phyloP scores from a whole-genome alignment of 352 stramenopile species.

The Phytophthora chlamydospora region DNA sequence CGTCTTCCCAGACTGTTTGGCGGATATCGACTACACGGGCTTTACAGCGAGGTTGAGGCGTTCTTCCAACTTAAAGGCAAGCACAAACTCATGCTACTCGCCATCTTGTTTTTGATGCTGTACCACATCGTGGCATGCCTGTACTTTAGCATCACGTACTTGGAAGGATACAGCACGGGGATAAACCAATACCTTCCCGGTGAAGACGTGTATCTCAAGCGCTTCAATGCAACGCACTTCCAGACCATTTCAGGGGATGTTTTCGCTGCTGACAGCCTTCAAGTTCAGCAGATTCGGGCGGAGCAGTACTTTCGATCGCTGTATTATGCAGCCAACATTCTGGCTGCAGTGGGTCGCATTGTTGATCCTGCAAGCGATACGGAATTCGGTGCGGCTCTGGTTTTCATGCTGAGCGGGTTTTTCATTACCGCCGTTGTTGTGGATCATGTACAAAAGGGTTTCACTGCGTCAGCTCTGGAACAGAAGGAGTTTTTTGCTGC shows the following conservation, averaged over 20 bases:
- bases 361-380: slow-evolving; percentile 56
- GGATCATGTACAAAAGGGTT: slow-evolving; percentile 72
- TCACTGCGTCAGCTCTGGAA: slow-evolving; percentile 69
- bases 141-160: slow-evolving; percentile 53
- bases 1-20: slow-evolving; percentile 45
- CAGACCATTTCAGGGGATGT: slow-evolving; percentile 30
- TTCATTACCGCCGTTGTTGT: slow-evolving; percentile 71
- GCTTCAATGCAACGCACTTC: slow-evolving; percentile 44
- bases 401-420: slow-evolving; percentile 75
- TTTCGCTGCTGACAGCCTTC: slow-evolving; percentile 21
- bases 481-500: slow-evolving; percentile 75
- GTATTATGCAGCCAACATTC: slow-evolving; percentile 63
- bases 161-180: slow-evolving; percentile 50
- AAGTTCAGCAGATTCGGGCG: slow-evolving; percentile 40
- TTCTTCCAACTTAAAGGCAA: slow-evolving; percentile 48
- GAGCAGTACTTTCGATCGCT: slow-evolving; percentile 65
- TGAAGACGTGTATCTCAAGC: slow-evolving; percentile 45
- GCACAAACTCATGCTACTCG: slow-evolving; percentile 48
- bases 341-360: slow-evolving; percentile 48
- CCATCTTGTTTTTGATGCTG: slow-evolving; percentile 48
- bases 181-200: slow-evolving; percentile 55
- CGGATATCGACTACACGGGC: slow-evolving; percentile 43
- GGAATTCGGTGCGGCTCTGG: slow-evolving; percentile 53
- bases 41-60: slow-evolving; percentile 43
- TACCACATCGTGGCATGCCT: slow-evolving; percentile 63